Base-by-base conservation (phyloP, 2,329 filamentous ascomycete genomes). In the Polychaeton citri region DNA sequence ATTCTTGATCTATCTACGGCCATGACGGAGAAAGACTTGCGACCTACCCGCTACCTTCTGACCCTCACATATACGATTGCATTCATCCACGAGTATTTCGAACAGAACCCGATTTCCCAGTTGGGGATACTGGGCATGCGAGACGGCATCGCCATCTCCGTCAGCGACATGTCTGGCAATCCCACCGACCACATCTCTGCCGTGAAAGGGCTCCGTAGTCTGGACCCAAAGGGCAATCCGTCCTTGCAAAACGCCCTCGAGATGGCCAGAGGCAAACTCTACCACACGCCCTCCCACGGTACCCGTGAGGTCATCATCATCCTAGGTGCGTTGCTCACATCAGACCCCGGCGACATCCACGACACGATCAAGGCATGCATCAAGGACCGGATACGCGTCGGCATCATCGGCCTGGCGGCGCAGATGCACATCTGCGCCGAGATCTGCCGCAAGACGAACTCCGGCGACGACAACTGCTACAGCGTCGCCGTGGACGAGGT, bases 71-170 rank as follows among this genome's bases (percentile, higher is more conserved):
- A 86, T 59, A 81, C 86, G 12, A 74, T 80, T 44, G 80, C 86
- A 38, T 98, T 96, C 59, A 81, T 96, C 33, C 73, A 79, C 40
- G 88, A 95, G 58, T 98, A 85, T 62, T 98, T 96, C 55, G 90
- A 96, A 61, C 90, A 98, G 61, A 98, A 98, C 52, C 90, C 90
- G 8, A 96, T 98, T 46, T 93, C 86, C 7, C 90, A 98, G 61
- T 73, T 98, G 38, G 87, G 82, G 17, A 80, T 98, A 19, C 68
- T 98, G 26, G 88, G 83, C 34, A 94, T 96, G 82, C 76, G 83
- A 42, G 90, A 96, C 56, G 90, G 90, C 12, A 68, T 96, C 12
- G 87, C 87, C 2, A 68, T 92, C 17, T 70, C 83, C 26, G 74
- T 98, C 43, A 90, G 81, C 53, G 84, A 94, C 53, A 79, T 96